Conservation (phyloP, 1,284 basidiomycete species). For the Ganoderma resinaceum region DNA sequence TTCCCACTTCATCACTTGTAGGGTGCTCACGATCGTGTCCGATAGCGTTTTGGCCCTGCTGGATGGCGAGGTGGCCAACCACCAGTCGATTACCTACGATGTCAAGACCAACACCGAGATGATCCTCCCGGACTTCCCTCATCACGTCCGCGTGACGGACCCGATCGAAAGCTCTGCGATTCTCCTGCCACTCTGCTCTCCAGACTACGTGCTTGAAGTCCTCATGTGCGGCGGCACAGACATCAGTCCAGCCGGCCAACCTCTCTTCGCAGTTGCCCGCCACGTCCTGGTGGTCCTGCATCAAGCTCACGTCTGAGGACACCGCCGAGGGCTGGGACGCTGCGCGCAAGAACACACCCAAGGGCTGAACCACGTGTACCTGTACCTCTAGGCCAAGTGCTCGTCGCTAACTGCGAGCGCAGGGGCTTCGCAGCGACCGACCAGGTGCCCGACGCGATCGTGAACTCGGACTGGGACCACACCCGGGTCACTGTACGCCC, state of each 20-base stretch:
- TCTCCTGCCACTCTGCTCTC: slow-evolving; percentile 57
- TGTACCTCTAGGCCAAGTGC: too few relatives aligned
- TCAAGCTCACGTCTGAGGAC: slow-evolving; percentile 26
- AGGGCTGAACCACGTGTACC: slow-evolving; percentile 50
- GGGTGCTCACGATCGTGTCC: neutral
- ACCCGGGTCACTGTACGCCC: too few relatives aligned
- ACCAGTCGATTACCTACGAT: slow-evolving; percentile 48
- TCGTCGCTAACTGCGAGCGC: slow-evolving; percentile 53
- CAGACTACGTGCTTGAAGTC: slow-evolving; percentile 53
- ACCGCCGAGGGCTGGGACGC: slow-evolving; percentile 32
- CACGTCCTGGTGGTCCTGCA: slow-evolving; percentile 46
- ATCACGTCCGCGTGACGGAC: slow-evolving; percentile 47
- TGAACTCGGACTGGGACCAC: slow-evolving; percentile 53
- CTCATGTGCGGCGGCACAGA: slow-evolving; percentile 54
- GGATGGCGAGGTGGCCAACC: slow-evolving; percentile 52
- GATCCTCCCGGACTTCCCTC: slow-evolving; percentile 52
- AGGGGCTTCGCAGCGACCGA: slow-evolving; percentile 57
- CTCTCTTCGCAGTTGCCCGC: slow-evolving; percentile 48
- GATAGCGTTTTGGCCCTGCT: slow-evolving; percentile 29
- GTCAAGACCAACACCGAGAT: slow-evolving; percentile 44
- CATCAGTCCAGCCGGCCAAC: slow-evolving; percentile 34
- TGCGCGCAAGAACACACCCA: slow-evolving; percentile 34
- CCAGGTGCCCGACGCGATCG: slow-evolving; percentile 32
- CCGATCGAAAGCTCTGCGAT: slow-evolving; percentile 53
- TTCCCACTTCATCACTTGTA: neutral